Base-by-base conservation (phyloP, 225 moss, liverwort and hornwort genomes). In the Rhytidiadelphus loreus region DNA sequence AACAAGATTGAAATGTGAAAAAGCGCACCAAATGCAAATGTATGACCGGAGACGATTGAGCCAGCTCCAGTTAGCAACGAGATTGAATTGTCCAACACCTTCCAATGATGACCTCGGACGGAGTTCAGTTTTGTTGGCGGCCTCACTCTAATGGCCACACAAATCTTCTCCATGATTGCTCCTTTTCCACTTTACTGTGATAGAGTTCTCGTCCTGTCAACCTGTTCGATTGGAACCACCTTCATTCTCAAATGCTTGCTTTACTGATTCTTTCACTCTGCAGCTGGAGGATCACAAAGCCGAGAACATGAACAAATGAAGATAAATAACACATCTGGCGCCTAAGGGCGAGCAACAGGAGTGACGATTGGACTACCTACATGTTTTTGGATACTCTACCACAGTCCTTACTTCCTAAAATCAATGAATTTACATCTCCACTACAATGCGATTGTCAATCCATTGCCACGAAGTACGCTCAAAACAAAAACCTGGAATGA, bases 121-220 rank as follows among this genome's bases (percentile, higher is more conserved):
- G 85, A 84, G 50, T 88, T 90, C 35, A 90, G 86, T 70, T 96
- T 96, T 13, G 93, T 91, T 46, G 96, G 91, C 43, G 98, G 96
- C 89, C 95, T 94, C 76, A 98, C 95, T 75, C 98, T 91, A 85
- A 98, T 96, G 87, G 96, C 98, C 87, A 98, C 98, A 88, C 94
- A 96, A 57, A 98, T 96, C 86, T 96, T 96, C 93, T 98, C 98
- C 96, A 98, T 98, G 50, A 69, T 77, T 77, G 56, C 80, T 88
- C 90, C 86, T 75, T 75, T 41, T 70, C 26, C 28, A 35, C 76
- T 87, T 75, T 46, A 84, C 69, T 76, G 43, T 65, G 23, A 87
- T 80, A 46, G 28, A 75, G 80, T 75, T 60, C 50, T 75, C 80
- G 64, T 58, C 30, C 43, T 83, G 59, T 84, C 88, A 72, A 83